Conservation (phyloP, 768 basidiomycete genomes). For the Ephemerocybe angulata region DNA sequence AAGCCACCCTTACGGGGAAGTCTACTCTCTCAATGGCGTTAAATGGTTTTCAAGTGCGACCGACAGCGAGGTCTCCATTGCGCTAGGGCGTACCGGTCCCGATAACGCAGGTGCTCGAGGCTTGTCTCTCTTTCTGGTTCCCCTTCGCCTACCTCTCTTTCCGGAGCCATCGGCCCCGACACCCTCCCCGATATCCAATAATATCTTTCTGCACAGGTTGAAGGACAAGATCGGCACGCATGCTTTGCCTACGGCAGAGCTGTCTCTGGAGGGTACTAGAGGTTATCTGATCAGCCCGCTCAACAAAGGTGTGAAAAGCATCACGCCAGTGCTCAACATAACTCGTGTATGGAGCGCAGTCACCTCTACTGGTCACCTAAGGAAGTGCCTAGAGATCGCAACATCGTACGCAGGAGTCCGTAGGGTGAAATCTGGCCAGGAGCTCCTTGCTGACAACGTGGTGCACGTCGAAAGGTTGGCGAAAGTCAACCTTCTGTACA, state of each 20-base stretch:
- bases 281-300: slow-evolving; percentile 60
- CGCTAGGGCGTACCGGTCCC: slow-evolving; percentile 68
- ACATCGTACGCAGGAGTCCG: slow-evolving; percentile 61
- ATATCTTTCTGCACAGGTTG: slow-evolving; percentile 65
- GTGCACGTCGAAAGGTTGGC: slow-evolving; percentile 67
- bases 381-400: slow-evolving; percentile 63
- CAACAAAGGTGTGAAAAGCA: slow-evolving; percentile 61
- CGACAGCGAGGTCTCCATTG: slow-evolving; percentile 68
- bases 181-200: slow-evolving; percentile 53
- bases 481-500: slow-evolving; percentile 56
- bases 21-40: slow-evolving; percentile 62
- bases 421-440: slow-evolving; percentile 46
- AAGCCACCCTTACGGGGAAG: slow-evolving; percentile 39
- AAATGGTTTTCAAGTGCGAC: slow-evolving; percentile 88
- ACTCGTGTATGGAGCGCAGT: slow-evolving; percentile 68
- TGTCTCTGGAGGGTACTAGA: slow-evolving; percentile 54
- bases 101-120: slow-evolving; percentile 53
- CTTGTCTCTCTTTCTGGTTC: slow-evolving; percentile 73
- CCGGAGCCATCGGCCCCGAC: slow-evolving; percentile 35
- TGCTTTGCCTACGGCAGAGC: slow-evolving; percentile 71
- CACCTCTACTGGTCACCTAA: slow-evolving; percentile 51
- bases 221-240: slow-evolving; percentile 81
- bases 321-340: slow-evolving; percentile 72
- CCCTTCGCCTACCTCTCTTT: slow-evolving; percentile 55
- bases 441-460: slow-evolving; percentile 50